Percentiles rank a stretch among this genome's conserved stretches.
Evolutionary conservation across 805 yeast species (phyloP).

Genomic region (Grigorovia jiainica): DNA sequence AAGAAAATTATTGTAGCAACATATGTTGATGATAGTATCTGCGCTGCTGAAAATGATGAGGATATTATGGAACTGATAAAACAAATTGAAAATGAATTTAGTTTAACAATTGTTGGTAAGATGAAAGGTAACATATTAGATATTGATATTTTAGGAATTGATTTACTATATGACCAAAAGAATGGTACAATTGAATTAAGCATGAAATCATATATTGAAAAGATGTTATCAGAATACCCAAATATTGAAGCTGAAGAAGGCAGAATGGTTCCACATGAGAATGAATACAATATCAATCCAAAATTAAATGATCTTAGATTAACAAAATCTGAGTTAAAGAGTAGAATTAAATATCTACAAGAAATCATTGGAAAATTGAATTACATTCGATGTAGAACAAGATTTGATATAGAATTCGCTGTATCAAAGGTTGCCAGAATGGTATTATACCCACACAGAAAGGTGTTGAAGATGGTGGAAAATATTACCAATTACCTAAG

Average conservation of each 20-base stretch:
- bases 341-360: slow-evolving; percentile 1
- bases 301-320: background rate
- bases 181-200: background rate
- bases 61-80: background rate
- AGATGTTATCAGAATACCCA: background rate
- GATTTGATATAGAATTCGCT: slow-evolving; percentile 3
- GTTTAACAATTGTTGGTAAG: slow-evolving; percentile 4
- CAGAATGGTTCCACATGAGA: background rate
- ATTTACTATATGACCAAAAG: slow-evolving; percentile 2
- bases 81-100: slow-evolving; percentile 1
- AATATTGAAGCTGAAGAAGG: background rate
- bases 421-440: slow-evolving; percentile 1
- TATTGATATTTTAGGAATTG: slow-evolving; percentile 8
- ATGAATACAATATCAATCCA: background rate
- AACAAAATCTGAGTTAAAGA: background rate
- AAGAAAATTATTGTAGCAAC: slow-evolving; percentile 3
- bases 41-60: slow-evolving; percentile 5
- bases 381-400: slow-evolving; percentile 2
- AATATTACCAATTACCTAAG: background rate
- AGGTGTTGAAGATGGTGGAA: background rate
- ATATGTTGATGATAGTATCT: slow-evolving; percentile 9
- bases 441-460: slow-evolving; percentile 2
- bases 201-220: background rate
- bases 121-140: slow-evolving; percentile 3
- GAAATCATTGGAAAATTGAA: slow-evolving; percentile 3